Evolutionary conservation across 2,329 filamentous ascomycete genomes (phyloP), one percentile per base, ranked within the genome.

Genomic region (Allantophomopsis lycopodina): DNA sequence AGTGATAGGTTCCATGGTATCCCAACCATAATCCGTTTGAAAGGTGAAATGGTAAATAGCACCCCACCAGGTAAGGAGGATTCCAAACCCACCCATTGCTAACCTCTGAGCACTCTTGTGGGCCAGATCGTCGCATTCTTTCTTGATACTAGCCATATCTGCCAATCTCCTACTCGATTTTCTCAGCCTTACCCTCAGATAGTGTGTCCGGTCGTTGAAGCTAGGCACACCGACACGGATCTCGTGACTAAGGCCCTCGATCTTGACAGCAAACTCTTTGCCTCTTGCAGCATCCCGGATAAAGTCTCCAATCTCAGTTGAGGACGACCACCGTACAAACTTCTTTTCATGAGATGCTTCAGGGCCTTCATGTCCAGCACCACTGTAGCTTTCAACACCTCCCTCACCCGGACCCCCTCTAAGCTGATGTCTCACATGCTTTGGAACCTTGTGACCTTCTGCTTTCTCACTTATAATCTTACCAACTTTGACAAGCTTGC

Each of bases 281-380:
- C 83, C 84, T 3, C 84, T 69, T 0, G 87, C 84, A 0, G 88
- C 87, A 55, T 95, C 88, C 7, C 86, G 77, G 47, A 95, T 91
- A 54, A 95, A 95, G 60, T 94, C 88, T 8, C 88, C 88, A 23
- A 95, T 82, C 56, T 95, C 88, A 1, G 88, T 94, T 21, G 79
- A 84, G 33, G 78, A 76, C 35, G 81, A 87, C 88, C 88, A 95
- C 21, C 86, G 78, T 2, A 94, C 84, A 64, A 89, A 91, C n/a
- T 23, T 23, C 63, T 18, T 70, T 7, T 14, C 14, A 34, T 12
- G 13, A 13, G 32, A 34, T 1, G 40, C 11, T 13, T 42, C 36
- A 6, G 44, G 37, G 3, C 62, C 31, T 50, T 83, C 76, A 35
- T 71, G 77, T 2, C 82, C 82, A 1, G 79, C 66, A 0, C 82